Evolutionary conservation across 768 basidiomycete genomes (phyloP), one percentile per base, ranked within the genome.

Genomic region (Lactifluus volemus): DNA sequence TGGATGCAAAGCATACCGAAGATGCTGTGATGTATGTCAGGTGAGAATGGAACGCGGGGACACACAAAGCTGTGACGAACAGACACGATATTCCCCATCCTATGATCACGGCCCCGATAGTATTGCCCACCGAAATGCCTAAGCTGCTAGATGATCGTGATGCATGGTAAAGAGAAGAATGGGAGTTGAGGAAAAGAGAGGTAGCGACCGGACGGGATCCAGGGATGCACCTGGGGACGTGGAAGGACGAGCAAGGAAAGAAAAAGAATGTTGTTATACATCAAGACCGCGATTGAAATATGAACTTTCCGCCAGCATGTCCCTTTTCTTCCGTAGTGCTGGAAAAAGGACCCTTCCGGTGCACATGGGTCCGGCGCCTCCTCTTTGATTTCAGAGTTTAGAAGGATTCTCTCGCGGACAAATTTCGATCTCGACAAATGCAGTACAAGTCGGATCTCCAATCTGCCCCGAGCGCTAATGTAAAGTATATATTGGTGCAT

Each of bases 1-100:
- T 66, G 65, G 12, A 66, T 36, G 36, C 65, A 64, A 21, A 66
- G 42, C 51, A 64, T 64, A 12, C 65, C 65, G 42, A 66, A 66
- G 30, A 61, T 17, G 6, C 63, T 66, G 52, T n/a, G n/a, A 39
- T 15, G 17, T 4, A 19, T 21, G 55, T 25, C 17, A 21, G 49
- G 19, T 56, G 39, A 54, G 58, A 45, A 36, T 25, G 17, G 9
- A 30, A 9, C 17, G 17, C 41, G 9, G 15, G 15, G 11, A 17
- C 29, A 51, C 30, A 44, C 19, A 36, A 56, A 25, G 34, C 42
- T 53, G 25, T 17, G 45, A 65, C 64, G 15, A 42, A 65, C 64
- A 65, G 55, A 32, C 14, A 21, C 9, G 65, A 66, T 5, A 53
- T 4, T 8, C 65, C 65, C 65, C 65, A 66, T 44, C 65, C 65